Percentiles rank a stretch among this genome's conserved stretches.
phyloP scores from a whole-genome alignment of 2,329 filamentous ascomycete species.

The Fusarium tanahbumbuense region DNA sequence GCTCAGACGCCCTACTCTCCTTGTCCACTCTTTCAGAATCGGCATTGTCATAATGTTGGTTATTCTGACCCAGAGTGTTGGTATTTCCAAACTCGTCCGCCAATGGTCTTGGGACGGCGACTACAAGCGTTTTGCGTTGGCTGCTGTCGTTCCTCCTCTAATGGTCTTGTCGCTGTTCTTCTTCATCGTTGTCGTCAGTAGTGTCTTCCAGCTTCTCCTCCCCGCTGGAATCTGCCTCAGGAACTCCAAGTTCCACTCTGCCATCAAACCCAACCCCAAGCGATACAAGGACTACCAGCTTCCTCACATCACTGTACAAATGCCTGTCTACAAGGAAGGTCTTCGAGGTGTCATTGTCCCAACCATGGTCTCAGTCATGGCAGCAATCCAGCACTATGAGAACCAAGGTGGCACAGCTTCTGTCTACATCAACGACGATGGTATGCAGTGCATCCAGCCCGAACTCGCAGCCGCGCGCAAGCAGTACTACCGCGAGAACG shows the following conservation, averaged over 20 bases:
- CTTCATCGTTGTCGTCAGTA: constrained; percentile 45
- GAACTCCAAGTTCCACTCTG: constrained; percentile 45
- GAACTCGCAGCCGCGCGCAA: constrained; percentile 61
- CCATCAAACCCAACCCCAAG: constrained; percentile 45
- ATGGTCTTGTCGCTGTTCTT: constrained; percentile 42
- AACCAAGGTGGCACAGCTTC: constrained; percentile 73
- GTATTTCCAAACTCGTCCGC: constrained; percentile 38
- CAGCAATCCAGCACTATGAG: constrained; percentile 69
- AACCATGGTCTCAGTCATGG: constrained; percentile 66
- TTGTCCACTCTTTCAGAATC: constrained; percentile 42
- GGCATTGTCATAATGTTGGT: constrained; percentile 45
- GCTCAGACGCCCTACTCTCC: constrained; percentile 37
- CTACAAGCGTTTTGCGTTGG: constrained; percentile 33
- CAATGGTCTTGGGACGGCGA: constrained; percentile 43
- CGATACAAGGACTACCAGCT: constrained; percentile 51
- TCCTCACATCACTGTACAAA: constrained; percentile 60
- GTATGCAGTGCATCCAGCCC: constrained; percentile 69
- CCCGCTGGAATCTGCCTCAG: constrained; percentile 43
- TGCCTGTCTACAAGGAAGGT: constrained; percentile 58
- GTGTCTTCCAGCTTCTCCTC: constrained; percentile 41
- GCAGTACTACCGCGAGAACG: constrained; percentile 68
- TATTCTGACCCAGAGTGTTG: constrained; percentile 43
- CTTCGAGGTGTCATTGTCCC: constrained; percentile 60
- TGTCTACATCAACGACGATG: constrained; percentile 76
- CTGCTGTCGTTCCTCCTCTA: constrained; percentile 36